These are phyloP conservation scores for Arthrobotrys sinensis DNA, from an alignment of 2,329 filamentous ascomycete species.

Conservation along the genomic window DNA sequence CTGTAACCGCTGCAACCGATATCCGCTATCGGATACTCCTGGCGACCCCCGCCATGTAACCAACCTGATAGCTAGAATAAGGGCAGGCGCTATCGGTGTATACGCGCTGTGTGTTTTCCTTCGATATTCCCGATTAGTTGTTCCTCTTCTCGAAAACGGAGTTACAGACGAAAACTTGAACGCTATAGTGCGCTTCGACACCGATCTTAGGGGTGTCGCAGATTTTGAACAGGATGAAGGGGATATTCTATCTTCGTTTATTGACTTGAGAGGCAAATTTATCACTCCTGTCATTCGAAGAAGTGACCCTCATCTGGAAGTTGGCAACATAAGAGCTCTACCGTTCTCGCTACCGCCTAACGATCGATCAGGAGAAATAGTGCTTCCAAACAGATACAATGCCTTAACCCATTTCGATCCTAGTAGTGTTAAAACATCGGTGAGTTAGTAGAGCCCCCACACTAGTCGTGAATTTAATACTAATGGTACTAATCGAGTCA, in stretches of 20 bases:
- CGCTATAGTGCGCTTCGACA: not conserved
- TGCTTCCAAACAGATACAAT: not conserved
- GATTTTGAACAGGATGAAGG: not conserved
- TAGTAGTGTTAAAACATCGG: not conserved
- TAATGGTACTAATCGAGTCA: not conserved
- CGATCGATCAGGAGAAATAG: not conserved
- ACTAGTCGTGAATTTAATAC: not conserved
- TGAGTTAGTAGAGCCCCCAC: not conserved
- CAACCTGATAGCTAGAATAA: not conserved
- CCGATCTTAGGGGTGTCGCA: not conserved
- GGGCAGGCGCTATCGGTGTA: not conserved
- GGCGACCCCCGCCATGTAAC: not conserved
- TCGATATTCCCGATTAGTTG: slow-evolving; percentile 2
- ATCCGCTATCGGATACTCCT: slow-evolving; percentile 1
- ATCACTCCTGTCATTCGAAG: not conserved
- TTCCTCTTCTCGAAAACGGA: not conserved
- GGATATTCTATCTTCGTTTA: not conserved
- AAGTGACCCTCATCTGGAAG: not conserved
- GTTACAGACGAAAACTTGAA: slow-evolving; percentile 3
- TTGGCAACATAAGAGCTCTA: not conserved
- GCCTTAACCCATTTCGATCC: not conserved
- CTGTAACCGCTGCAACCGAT: not conserved
- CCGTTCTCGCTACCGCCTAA: not conserved
- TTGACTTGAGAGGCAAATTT: not conserved
- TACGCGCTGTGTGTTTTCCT: slow-evolving; percentile 4